phyloP scores from a whole-genome alignment of 1,284 basidiomycete genomes.

The Tausonia pullulans region DNA sequence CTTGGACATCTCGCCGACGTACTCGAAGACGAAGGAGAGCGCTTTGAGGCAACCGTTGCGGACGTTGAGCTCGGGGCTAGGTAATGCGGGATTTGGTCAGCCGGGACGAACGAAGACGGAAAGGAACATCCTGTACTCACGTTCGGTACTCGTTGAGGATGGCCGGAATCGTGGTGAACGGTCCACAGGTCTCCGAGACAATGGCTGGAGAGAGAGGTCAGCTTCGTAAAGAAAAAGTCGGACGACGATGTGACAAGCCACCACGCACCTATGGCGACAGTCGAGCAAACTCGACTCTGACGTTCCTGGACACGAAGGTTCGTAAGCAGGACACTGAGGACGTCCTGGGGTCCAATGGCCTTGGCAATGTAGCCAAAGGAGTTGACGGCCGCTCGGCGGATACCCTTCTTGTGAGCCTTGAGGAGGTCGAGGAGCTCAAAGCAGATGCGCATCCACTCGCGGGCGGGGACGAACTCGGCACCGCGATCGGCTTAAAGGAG shows the following conservation, averaged over 20 bases:
- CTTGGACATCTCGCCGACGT: slow-evolving; percentile 98
- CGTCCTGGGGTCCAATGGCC: slow-evolving; percentile 97
- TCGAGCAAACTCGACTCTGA: slow-evolving; percentile 96
- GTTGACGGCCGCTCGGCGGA: slow-evolving; percentile 96
- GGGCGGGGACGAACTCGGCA: slow-evolving; percentile 92
- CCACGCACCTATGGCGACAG: slow-evolving; percentile 72
- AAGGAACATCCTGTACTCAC: slow-evolving; percentile 32
- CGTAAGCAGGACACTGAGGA: slow-evolving; percentile 88
- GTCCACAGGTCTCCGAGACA: slow-evolving; percentile 93
- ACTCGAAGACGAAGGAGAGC: slow-evolving; percentile 96
- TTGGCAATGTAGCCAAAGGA: slow-evolving; percentile 99
- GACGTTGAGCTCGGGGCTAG: slow-evolving; percentile 74
- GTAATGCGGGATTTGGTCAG: not conserved
- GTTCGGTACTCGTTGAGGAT: slow-evolving; percentile 98
- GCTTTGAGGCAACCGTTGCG: slow-evolving; percentile 99
- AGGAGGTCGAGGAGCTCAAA: slow-evolving; percentile 94
- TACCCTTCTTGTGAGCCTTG: slow-evolving; percentile 98
- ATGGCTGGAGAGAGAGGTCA: slow-evolving; percentile 42
- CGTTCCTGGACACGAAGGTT: slow-evolving; percentile 97
- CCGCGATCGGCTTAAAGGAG: slow-evolving; percentile 74
- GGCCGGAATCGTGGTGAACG: slow-evolving; percentile 98
- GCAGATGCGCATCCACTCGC: slow-evolving; percentile 99
- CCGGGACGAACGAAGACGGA: not conserved
- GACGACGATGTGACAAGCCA: not conserved
- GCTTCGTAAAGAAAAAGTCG: not conserved